These are phyloP conservation scores for Lichtheimia ornata DNA, from an alignment of 371 early-diverging fungal species.

Conservation along the genomic window DNA sequence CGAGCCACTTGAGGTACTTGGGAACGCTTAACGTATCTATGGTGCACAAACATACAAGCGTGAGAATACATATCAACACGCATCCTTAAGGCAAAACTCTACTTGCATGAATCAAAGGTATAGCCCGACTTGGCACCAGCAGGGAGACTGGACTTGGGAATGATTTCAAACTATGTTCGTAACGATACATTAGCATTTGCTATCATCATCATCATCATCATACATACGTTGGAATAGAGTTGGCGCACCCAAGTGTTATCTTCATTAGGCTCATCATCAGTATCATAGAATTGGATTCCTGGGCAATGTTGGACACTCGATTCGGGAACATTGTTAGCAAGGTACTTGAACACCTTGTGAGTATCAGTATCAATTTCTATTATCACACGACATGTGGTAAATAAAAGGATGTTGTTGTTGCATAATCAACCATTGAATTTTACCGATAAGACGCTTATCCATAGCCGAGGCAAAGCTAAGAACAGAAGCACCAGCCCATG, in stretches of 20 bases:
- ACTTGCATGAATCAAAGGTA: slow-evolving; percentile 35
- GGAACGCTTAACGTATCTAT: slow-evolving; percentile 40
- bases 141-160: slow-evolving; percentile 26
- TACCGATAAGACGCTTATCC: slow-evolving; percentile 38
- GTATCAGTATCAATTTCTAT: slow-evolving; percentile 37
- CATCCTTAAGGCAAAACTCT: background rate
- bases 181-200: background rate
- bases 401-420: too few relatives aligned
- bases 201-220: too few relatives aligned
- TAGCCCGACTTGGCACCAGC: slow-evolving; percentile 24
- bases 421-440: too few relatives aligned
- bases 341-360: slow-evolving; percentile 32
- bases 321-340: slow-evolving; percentile 35
- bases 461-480: slow-evolving; percentile 28
- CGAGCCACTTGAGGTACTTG: slow-evolving; percentile 68
- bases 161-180: slow-evolving; percentile 21
- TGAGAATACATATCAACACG: slow-evolving; percentile 1
- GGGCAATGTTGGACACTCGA: slow-evolving; percentile 32
- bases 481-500: slow-evolving; percentile 71
- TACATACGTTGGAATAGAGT: slow-evolving; percentile 31
- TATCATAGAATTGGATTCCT: slow-evolving; percentile 25
- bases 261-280: slow-evolving; percentile 20
- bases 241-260: slow-evolving; percentile 36
- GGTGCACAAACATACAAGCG: slow-evolving; percentile 2
- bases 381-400: too few relatives aligned